These are phyloP conservation scores for Eucalyptus fibrosa DNA, from an alignment of 345 rosid species.

Conservation along the genomic window DNA sequence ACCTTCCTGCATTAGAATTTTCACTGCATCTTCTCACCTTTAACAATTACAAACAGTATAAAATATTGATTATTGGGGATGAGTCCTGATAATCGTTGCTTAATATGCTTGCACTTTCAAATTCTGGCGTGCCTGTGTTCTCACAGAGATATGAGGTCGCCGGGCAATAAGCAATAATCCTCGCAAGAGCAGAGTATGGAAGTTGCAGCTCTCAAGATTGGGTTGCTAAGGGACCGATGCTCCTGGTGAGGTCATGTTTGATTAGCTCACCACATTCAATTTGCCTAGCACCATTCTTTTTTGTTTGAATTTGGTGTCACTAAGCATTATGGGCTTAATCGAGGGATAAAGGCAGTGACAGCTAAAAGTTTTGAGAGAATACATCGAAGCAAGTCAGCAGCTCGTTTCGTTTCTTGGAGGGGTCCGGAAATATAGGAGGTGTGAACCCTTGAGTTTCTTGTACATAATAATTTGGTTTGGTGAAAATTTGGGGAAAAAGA, in stretches of 20 bases:
- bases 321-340: not conserved
- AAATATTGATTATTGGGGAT: not conserved
- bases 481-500: not conserved
- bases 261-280: not conserved
- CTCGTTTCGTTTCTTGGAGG: not conserved
- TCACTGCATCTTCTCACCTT: no score
- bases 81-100: not conserved
- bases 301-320: not conserved
- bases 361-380: not conserved
- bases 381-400: not conserved
- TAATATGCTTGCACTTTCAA: not conserved
- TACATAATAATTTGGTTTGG: not conserved
- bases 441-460: not conserved
- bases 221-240: slow-evolving; percentile 93
- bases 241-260: slow-evolving; percentile 18
- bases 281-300: not conserved
- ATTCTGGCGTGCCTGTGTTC: not conserved
- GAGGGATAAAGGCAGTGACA: not conserved
- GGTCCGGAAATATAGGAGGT: no score
- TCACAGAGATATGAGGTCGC: slow-evolving; percentile 54
- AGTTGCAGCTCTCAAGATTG: slow-evolving; percentile 88
- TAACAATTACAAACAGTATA: no score
- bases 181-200: slow-evolving; percentile 88
- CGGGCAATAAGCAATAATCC: slow-evolving; percentile 55
- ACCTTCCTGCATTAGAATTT: no score